Percentiles rank a stretch among this genome's conserved stretches.
Conservation (phyloP, 2,329 filamentous ascomycete species). For the Alternaria gansuensis region DNA sequence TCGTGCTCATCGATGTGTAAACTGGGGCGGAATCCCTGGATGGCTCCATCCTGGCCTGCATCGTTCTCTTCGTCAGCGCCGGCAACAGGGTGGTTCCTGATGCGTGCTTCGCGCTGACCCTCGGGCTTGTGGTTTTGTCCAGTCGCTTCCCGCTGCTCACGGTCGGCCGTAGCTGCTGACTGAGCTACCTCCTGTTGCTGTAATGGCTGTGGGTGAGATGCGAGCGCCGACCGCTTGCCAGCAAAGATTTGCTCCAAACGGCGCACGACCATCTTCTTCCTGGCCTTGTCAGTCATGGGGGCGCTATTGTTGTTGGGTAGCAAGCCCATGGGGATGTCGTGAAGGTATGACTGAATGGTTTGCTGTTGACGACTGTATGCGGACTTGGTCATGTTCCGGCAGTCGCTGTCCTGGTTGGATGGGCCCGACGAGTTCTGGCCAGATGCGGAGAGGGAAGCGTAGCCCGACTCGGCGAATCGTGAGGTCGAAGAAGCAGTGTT, state of each 20-base stretch:
- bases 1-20: conserved; percentile 38
- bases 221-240: conserved; percentile 65
- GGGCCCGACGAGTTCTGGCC: conserved; percentile 56
- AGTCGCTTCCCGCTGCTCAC: conserved; percentile 52
- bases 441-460: conserved; percentile 68
- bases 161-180: conserved; percentile 61
- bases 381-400: conserved; percentile 41
- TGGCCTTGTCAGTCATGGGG: conserved; percentile 74
- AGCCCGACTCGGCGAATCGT: conserved; percentile 63
- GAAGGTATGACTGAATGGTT: conserved; percentile 74
- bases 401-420: conserved; percentile 46
- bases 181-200: conserved; percentile 67
- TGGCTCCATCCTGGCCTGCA: conserved; percentile 22
- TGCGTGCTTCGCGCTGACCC: conserved; percentile 58
- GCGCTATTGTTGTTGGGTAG: conserved; percentile 65
- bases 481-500: conserved; percentile 67
- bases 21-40: conserved; percentile 32
- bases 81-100: conserved; percentile 48
- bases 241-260: conserved; percentile 84
- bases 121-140: conserved; percentile 51
- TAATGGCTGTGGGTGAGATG: conserved; percentile 59
- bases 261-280: conserved; percentile 78
- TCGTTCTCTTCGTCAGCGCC: conserved; percentile 31
- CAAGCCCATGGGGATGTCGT: conserved; percentile 75
- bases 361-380: conserved; percentile 49